Base-by-base conservation (phyloP, 495 filamentous ascomycete species). In the Annulohypoxylon stygium region DNA sequence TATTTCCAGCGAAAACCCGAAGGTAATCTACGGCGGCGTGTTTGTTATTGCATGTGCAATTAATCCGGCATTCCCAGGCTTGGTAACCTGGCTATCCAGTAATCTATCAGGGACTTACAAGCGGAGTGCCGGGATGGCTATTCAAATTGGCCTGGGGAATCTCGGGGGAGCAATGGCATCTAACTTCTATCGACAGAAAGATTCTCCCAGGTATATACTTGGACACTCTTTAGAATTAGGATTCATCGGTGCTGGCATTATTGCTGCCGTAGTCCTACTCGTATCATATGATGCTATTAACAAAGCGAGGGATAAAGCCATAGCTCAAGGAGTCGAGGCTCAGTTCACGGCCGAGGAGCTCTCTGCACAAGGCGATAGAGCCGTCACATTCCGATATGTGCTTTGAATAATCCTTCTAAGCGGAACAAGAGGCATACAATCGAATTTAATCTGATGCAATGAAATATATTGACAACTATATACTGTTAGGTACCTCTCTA, bases 101-200 rank as follows among this genome's bases (percentile, higher is more conserved):
- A 94, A 95, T 74, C 82, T 94, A 12, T 86, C 89, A 0, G 91
- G 91, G 0, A 87, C 85, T 64, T 90, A 91, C 51, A 94, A 94
- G 78, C 84, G 92, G 1, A 86, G 88, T 7, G 89, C 88, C 3
- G 93, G 89, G 0, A 92, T 94, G 87, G 93, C 91, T 0, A 81
- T 94, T 3, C 90, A 92, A 37, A 94, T 95, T 65, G 91, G 92
- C 0, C 72, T 90, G 30, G 93, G 93, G 0, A 93, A 93, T 67
- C 80, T 94, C 3, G 90, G 88, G 18, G 92, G 92, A 34, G 83
- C 91, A 1, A 93, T 94, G 88, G 87, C 91, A 0, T 89, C 88
- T 1, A 93, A 94, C 73, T 93, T 95, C 78, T 95, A 94, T 74
- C 88, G 92, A 14, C 69, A 82, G 4, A 81, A 83, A 25, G 91